A percentile compares a stretch with the other conserved stretches of the same genome.
phyloP scores from a whole-genome alignment of 2,329 filamentous ascomycete genomes.

The Hypoxylon sp. region DNA sequence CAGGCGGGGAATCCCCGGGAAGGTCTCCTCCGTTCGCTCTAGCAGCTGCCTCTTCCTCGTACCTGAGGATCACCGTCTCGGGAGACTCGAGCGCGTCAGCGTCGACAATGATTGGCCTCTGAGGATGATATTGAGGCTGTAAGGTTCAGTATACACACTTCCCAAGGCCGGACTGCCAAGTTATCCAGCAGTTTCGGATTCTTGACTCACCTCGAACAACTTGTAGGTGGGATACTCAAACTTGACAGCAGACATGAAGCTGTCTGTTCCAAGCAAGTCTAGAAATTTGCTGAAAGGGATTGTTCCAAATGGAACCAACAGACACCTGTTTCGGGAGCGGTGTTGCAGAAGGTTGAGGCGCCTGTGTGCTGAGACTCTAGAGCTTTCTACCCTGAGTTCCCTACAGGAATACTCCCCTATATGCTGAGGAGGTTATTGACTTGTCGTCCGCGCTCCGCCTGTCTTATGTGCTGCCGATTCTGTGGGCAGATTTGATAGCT shows the following conservation, averaged over 20 bases:
- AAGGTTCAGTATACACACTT: slow-evolving; percentile 37
- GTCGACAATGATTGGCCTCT: slow-evolving; percentile 69
- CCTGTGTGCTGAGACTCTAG: slow-evolving; percentile 37
- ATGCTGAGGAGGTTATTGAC: slow-evolving; percentile 34
- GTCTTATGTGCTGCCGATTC: slow-evolving; percentile 48
- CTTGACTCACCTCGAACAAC: slow-evolving; percentile 70
- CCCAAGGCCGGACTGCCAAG: slow-evolving; percentile 13
- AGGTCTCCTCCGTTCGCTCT: slow-evolving; percentile 66
- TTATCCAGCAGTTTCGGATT: not conserved
- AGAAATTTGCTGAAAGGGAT: slow-evolving; percentile 48
- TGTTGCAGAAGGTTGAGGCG: slow-evolving; percentile 46
- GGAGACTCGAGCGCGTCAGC: slow-evolving; percentile 67
- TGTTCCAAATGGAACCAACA: slow-evolving; percentile 51
- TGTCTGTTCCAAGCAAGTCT: slow-evolving; percentile 49
- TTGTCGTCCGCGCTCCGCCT: slow-evolving; percentile 40
- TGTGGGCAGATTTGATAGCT: slow-evolving; percentile 41
- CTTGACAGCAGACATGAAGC: slow-evolving; percentile 71
- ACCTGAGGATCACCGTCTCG: slow-evolving; percentile 67
- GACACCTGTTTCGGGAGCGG: slow-evolving; percentile 55
- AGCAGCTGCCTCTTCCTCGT: slow-evolving; percentile 67
- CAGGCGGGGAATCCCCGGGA: slow-evolving; percentile 68
- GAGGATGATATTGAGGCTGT: slow-evolving; percentile 66
- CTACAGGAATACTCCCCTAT: slow-evolving; percentile 5
- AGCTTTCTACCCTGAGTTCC: slow-evolving; percentile 5
- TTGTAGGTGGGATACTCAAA: slow-evolving; percentile 68